phyloP scores from a whole-genome alignment of 1,284 basidiomycete species.

The Papiliotrema flavescens region DNA sequence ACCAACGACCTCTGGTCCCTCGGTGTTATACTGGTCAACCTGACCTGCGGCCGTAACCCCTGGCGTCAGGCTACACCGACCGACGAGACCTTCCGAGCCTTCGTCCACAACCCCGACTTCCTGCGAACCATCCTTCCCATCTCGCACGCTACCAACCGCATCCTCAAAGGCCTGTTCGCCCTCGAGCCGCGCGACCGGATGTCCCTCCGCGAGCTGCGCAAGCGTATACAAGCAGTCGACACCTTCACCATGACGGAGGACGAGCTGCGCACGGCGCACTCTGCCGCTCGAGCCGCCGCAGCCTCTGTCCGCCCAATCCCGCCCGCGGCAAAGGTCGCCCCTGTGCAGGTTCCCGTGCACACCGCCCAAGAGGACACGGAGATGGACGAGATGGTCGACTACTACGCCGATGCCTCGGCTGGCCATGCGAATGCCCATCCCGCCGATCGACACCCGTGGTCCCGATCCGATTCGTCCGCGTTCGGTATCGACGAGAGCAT shows the following conservation, averaged over 20 bases:
- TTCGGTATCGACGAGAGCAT: conserved; percentile 16
- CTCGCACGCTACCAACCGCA: conserved; percentile 48
- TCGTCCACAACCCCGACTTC: conserved; percentile 63
- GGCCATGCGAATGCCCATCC: not conserved
- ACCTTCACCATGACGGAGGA: conserved; percentile 64
- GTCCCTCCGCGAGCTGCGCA: conserved; percentile 61
- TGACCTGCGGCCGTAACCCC: conserved; percentile 81
- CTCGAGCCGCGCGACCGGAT: conserved; percentile 56
- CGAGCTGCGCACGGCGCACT: conserved; percentile 53
- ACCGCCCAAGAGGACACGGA: not conserved
- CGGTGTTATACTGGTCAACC: conserved; percentile 87
- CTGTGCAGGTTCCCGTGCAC: not conserved
- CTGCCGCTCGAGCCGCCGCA: conserved; percentile 36
- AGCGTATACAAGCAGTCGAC: conserved; percentile 57
- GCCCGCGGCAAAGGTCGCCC: not conserved
- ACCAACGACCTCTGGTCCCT: conserved; percentile 89
- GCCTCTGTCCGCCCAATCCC: conserved; percentile 23
- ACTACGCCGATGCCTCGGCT: not conserved
- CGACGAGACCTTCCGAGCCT: conserved; percentile 71
- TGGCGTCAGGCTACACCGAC: conserved; percentile 72
- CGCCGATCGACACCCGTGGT: conserved; percentile 1
- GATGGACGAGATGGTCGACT: not conserved
- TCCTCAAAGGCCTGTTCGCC: conserved; percentile 60
- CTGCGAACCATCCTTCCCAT: conserved; percentile 70
- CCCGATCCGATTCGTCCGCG: conserved; percentile 5